Evolutionary conservation across 2,329 filamentous ascomycete genomes (phyloP), one percentile per base, ranked within the genome.

Genomic region (Harringtonia aguacate): DNA sequence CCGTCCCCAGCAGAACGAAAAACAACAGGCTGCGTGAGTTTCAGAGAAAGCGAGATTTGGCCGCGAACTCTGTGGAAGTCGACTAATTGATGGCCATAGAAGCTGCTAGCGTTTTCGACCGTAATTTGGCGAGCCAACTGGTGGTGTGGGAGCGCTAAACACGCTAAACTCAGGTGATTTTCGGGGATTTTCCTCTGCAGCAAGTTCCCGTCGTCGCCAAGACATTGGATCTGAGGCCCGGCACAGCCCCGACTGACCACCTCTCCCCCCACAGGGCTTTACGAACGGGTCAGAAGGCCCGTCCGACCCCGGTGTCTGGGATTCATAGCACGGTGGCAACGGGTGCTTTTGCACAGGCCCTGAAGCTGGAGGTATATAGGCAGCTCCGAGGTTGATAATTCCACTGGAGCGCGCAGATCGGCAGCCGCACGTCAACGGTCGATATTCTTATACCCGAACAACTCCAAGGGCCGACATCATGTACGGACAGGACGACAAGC

Each of bases 161-260:
- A 17, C 17, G 24, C 38, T 34, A 41, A 41, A 41, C 39, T 41
- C 39, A 41, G 39, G 43, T 41, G 43, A 31, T 36, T 21, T 35
- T 45, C 27, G 10, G 20, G 12, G 20, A 22, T 12, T 13, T 22
- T 3, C 10, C 42, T 34, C 18, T 31, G 24, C n/a, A 10, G 21
- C 27, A 37, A 31, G 24, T 21, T 30, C 15, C 14, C 28, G 34
- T 18, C 28, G 34, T 18, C 22, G 33, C 38, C 43, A 38, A 30
- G 43, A 17, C 34, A 15, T 21, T 24, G 18, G 39, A 20, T 27
- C 28, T 15, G 20, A 9, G 15, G 22, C 31, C 30, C 24, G 24
- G 24, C 24, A 27, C 10, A 27, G 24, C 24, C 24, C 24, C 18
- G 17, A 22, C 18, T 5, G 8, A 21, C 8, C 18, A 18, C 18